Percentiles rank a stretch among this genome's conserved stretches.
phyloP scores from a whole-genome alignment of 495 filamentous ascomycete genomes.

The Lineolata rhizophorae region DNA sequence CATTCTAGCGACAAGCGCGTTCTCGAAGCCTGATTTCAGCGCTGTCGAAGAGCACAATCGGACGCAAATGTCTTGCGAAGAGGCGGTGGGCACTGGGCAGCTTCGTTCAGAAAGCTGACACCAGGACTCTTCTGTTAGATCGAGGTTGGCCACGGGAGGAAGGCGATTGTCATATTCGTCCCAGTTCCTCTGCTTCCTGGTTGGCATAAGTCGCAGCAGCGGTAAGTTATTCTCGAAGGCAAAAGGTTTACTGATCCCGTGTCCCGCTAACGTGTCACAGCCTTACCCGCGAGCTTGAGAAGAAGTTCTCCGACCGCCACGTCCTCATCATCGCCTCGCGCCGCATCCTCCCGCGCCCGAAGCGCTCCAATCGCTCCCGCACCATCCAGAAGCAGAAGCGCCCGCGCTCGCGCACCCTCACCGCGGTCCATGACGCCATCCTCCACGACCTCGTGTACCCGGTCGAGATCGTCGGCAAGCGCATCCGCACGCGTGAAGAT shows the following conservation, averaged over 20 bases:
- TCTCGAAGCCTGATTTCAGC: background rate
- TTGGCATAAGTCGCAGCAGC: constrained; percentile 98
- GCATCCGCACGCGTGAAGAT: constrained; percentile 88
- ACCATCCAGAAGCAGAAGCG: constrained; percentile 94
- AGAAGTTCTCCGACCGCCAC: constrained; percentile 99
- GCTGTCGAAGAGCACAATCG: background rate
- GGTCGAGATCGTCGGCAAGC: constrained; percentile 99
- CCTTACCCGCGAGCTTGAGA: constrained; percentile 98
- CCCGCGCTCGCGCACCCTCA: constrained; percentile 88
- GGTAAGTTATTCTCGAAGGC: constrained; percentile 36
- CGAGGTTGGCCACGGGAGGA: constrained; percentile 99
- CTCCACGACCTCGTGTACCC: constrained; percentile 93
- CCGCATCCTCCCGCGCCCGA: constrained; percentile 93
- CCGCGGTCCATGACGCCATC: constrained; percentile 92
- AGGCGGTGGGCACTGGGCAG: constrained; percentile 29
- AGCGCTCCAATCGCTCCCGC: constrained; percentile 85
- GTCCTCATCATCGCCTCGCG: constrained; percentile 96
- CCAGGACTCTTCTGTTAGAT: constrained; percentile 56
- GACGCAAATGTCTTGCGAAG: constrained; percentile 27
- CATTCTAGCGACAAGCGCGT: constrained; percentile 4
- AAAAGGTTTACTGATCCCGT: constrained; percentile 1
- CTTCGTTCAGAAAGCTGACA: constrained; percentile 50
- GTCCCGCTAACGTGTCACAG: constrained; percentile 23
- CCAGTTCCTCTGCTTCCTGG: constrained; percentile 85
- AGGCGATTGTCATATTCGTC: constrained; percentile 99